Conservation (phyloP, 2,329 filamentous ascomycete species). For the Colletotrichum tropicicola region DNA sequence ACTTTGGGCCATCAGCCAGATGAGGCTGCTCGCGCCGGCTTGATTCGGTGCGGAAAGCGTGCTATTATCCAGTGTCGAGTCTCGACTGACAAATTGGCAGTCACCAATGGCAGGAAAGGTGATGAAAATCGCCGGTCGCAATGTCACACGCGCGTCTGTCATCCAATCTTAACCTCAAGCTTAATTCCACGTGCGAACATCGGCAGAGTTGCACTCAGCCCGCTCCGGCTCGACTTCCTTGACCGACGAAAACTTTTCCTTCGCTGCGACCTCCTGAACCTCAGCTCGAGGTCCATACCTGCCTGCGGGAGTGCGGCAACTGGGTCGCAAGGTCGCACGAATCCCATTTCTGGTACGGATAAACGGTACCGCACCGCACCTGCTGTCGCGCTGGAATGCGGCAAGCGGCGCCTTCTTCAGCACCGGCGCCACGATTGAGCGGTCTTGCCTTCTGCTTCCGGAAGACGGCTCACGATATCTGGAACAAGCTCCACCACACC, state of each 20-base stretch:
- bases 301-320: neutral
- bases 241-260: neutral
- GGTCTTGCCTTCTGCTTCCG: conserved; percentile 24
- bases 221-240: neutral
- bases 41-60: too few relatives aligned
- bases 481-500: conserved; percentile 12
- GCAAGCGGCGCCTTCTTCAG: conserved; percentile 9
- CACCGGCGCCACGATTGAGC: conserved; percentile 13
- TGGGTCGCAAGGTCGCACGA: conserved; percentile 16
- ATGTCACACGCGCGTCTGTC: conserved; percentile 24
- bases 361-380: neutral
- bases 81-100: conserved; percentile 5
- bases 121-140: conserved; percentile 12
- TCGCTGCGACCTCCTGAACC: neutral
- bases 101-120: neutral
- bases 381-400: conserved; percentile 9
- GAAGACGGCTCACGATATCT: conserved; percentile 19
- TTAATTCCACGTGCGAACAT: conserved; percentile 26
- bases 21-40: too few relatives aligned
- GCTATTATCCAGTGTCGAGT: too few relatives aligned
- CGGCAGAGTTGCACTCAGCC: neutral
- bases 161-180: conserved; percentile 29
- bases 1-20: too few relatives aligned
- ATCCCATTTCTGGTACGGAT: neutral
- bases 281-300: too few relatives aligned